Conservation (phyloP, 2,329 filamentous ascomycete genomes). For the Cladosporium sp. region DNA sequence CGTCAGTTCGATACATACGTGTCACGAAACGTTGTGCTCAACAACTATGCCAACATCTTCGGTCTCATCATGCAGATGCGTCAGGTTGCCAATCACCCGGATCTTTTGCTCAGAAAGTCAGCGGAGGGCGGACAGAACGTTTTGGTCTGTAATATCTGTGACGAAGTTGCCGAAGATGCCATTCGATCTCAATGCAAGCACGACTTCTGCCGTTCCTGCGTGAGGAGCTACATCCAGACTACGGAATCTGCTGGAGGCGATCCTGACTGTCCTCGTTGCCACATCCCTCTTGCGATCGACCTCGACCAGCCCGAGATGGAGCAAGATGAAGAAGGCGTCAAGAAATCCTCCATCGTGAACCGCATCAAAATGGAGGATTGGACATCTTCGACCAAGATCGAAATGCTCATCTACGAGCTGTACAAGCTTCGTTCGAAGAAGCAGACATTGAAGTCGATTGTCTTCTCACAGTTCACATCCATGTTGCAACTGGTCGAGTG, state of each 20-base stretch:
- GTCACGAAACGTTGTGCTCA: constrained; percentile 81
- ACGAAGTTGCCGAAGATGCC: constrained; percentile 91
- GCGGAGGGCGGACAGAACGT: constrained; percentile 83
- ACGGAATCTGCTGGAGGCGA: constrained; percentile 59
- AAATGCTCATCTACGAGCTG: constrained; percentile 89
- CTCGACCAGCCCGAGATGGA: constrained; percentile 93
- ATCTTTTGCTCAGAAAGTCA: constrained; percentile 86
- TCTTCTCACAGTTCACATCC: constrained; percentile 94
- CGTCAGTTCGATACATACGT: constrained; percentile 96
- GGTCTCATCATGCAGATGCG: constrained; percentile 99
- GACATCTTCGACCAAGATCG: constrained; percentile 97
- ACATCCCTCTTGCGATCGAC: constrained; percentile 85
- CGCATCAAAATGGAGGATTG: constrained; percentile 98
- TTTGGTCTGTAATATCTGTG: constrained; percentile 88
- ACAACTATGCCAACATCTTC: constrained; percentile 99
- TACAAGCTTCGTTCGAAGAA: constrained; percentile 90
- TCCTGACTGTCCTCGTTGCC: constrained; percentile 81
- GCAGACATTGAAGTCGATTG: constrained; percentile 91
- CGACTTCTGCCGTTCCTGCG: constrained; percentile 82
- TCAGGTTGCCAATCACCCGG: constrained; percentile 93
- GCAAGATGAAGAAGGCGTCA: constrained; percentile 78
- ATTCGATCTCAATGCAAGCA: constrained; percentile 90
- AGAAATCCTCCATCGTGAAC: constrained; percentile 97
- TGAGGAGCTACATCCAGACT: constrained; percentile 73
- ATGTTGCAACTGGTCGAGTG: constrained; percentile 98